Conservation (phyloP, 768 basidiomycete species). For the Phylloporus rhodoxanthus region DNA sequence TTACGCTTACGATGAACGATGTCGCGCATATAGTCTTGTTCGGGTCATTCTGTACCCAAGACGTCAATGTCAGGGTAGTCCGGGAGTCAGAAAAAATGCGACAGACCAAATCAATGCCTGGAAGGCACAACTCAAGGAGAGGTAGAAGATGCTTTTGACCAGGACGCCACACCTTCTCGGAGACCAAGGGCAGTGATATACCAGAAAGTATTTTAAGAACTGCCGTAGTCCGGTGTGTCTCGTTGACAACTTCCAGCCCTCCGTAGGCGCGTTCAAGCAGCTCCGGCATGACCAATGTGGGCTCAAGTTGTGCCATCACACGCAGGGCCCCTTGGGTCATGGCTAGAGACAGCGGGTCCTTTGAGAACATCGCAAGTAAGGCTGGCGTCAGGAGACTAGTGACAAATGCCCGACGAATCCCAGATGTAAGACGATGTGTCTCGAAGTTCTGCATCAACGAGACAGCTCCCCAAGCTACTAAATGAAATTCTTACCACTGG, state of each 20-base stretch:
- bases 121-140: conserved; percentile 80
- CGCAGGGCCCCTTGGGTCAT: conserved; percentile 78
- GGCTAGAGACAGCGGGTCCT: conserved; percentile 74
- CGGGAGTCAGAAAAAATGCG: neutral
- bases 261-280: conserved; percentile 86
- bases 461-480: neutral
- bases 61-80: neutral
- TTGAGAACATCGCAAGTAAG: conserved; percentile 86
- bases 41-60: conserved; percentile 59
- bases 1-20: conserved; percentile 66
- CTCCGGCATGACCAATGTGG: conserved; percentile 82
- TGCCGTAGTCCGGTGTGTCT: conserved; percentile 92
- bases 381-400: conserved; percentile 77
- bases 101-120: conserved; percentile 83
- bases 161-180: conserved; percentile 71
- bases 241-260: conserved; percentile 88
- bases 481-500: conserved; percentile 45
- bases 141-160: conserved; percentile 88
- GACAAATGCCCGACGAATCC: conserved; percentile 80
- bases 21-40: conserved; percentile 74
- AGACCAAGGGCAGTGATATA: conserved; percentile 69
- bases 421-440: conserved; percentile 72
- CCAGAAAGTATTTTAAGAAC: conserved; percentile 80
- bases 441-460: conserved; percentile 22
- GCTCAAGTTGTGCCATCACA: conserved; percentile 73